Percentiles rank a stretch among this genome's conserved stretches.
These are phyloP conservation scores for Penicillium sp. DNA, from an alignment of 2,329 filamentous ascomycete species.

Conservation along the genomic window DNA sequence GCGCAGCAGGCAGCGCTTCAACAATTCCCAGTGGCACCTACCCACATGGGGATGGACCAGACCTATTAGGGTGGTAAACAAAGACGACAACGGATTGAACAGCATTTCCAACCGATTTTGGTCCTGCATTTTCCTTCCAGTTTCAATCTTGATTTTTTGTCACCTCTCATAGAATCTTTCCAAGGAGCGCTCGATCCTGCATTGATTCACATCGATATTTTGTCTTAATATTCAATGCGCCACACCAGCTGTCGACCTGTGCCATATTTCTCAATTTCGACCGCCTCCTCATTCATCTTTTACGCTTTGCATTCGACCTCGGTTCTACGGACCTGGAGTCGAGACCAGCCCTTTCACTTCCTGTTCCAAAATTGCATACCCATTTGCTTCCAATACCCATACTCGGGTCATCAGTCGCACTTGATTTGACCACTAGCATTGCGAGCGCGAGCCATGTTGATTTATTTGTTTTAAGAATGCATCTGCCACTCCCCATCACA, in stretches of 20 bases:
- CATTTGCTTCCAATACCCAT: constrained; percentile 34
- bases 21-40: constrained; percentile 31
- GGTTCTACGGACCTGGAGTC: constrained; percentile 20
- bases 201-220: constrained; percentile 15
- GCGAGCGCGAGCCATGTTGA: constrained; percentile 47
- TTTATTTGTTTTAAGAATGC: constrained; percentile 24
- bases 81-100: constrained; percentile 13
- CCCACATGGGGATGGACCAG: constrained; percentile 38
- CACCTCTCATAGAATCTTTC: constrained; percentile 14
- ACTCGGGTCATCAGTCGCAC: constrained; percentile 37
- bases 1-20: constrained; percentile 30
- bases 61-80: constrained; percentile 31
- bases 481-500: constrained; percentile 14
- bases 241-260: constrained; percentile 14
- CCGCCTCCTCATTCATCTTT: constrained; percentile 13
- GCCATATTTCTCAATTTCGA: constrained; percentile 18
- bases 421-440: constrained; percentile 46
- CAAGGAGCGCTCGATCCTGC: constrained; percentile 16
- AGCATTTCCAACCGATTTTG: constrained; percentile 17
- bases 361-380: constrained; percentile 38
- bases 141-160: constrained; percentile 14
- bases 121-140: constrained; percentile 24
- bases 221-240: constrained; percentile 17
- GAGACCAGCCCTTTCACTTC: constrained; percentile 26
- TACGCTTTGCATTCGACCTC: constrained; percentile 25